Evolutionary conservation across 163 green algal species (phyloP), one percentile per base, ranked within the genome.

Genomic region (Botryococcus braunii): DNA sequence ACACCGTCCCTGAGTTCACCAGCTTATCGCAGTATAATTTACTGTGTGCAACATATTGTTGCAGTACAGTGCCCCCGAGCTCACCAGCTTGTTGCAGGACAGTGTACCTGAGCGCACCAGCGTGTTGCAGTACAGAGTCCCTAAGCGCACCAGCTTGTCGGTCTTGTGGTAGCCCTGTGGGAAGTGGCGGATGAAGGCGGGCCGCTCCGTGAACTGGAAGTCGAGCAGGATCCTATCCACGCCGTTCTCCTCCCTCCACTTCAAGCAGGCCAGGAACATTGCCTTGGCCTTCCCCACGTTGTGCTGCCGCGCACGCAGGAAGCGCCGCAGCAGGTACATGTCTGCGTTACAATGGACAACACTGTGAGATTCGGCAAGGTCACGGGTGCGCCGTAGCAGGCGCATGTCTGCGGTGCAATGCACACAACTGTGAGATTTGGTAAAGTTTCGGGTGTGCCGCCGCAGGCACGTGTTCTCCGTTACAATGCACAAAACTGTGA

Each of bases 121-220:
- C n/a, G 23, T 31, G 25, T 23, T 25, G n/a, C 2, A 23, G 2
- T 1, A 56, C 47, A 1, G 23, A 2, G 47, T 25, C n/a, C n/a
- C n/a, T n/a, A n/a, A n/a, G n/a, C n/a, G n/a, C n/a, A 89, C 85
- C 78, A 82, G 36, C 66, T 91, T 92, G 79, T 94, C 91, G 0
- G 81, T 84, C 65, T 93, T 96, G 82, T 95, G 89, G 71, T 96
- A 96, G 39, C 88, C 89, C 68, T 97, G 88, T 0, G 88, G 88
- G 65, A 93, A 97, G 2, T 87, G 70, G 27, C 82, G 76, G 29
- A 97, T 74, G 69, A 96, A 93, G 43, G 86, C 79, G 49, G 91
- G 87, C 21, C 86, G 78, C 81, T 97, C 91, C 27, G 83, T 58
- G 59, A 95, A 97, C 8, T 86, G 60, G 72, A 96, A 96, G 63